Base-by-base conservation (phyloP, 208 protist genomes). In the Trypanosoma rangeli region DNA sequence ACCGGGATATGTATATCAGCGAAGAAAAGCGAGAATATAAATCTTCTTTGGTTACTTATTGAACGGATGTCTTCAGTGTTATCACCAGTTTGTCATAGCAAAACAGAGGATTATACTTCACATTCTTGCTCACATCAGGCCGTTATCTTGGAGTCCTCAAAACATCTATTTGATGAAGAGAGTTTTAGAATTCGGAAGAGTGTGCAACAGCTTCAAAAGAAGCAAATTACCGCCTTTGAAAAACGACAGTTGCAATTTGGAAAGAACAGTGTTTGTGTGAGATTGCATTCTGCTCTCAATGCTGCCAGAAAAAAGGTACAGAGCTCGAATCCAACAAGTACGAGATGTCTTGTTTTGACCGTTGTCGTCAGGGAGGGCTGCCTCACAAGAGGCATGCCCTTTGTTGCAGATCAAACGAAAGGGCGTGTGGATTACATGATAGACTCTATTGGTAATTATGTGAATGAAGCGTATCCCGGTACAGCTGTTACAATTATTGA, bases 161-260 rank as follows among this genome's bases (percentile, higher is more conserved):
- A 96, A 55, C 88, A 96, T 63, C 73, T 96, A 15, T 96, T 94
- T 79, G 83, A 96, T 74, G 91, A 94, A 66, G 91, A 96, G 52
- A 78, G 78, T 12, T 96, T 93, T 70, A 82, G 88, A n/a, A 59
- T 79, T 24, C 90, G 85, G 46, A 62, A 67, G 1, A 59, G 33
- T n/a, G 70, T 80, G 13, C 86, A 85, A 70, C 52, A 52, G 10
- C 66, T 94, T 35, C 88, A 93, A 68, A 65, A 70, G 12, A 61
- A 28, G 5, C 62, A 90, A 22, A 88, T 94, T 70, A 65, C 33
- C 2, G 61, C 65, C 35, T 46, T 42, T 35, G 60, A 70, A 29
- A 75, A 63, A 49, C 71, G 56, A 44, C 44, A 69, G 50, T 62
- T 16, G 13, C 58, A 48, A 12, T 83, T 87, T 49, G 79, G 87